Conservation (phyloP, 352 stramenopile species). For the Blastocystis sp. region DNA sequence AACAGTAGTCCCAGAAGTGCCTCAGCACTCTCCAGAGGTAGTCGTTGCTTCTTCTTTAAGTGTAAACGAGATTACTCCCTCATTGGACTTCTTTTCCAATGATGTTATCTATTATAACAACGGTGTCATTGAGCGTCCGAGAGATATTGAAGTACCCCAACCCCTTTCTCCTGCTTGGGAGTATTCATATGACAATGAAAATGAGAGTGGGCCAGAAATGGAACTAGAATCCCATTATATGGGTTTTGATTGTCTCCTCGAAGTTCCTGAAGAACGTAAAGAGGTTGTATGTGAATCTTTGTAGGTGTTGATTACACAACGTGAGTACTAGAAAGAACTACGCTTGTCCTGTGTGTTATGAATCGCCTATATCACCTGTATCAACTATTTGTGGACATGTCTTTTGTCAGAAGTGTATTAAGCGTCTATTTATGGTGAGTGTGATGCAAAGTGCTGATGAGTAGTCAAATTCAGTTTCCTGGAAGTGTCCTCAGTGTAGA, state of each 20-base stretch:
- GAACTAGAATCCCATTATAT: neutral
- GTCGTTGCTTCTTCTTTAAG: neutral
- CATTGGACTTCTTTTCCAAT: conserved; percentile 49
- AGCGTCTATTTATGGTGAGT: conserved; percentile 40
- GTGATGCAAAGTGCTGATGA: neutral
- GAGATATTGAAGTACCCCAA: neutral
- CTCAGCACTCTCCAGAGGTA: neutral
- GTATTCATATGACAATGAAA: neutral
- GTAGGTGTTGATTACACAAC: neutral
- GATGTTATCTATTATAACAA: conserved; percentile 53
- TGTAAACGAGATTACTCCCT: neutral
- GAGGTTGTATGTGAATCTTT: neutral
- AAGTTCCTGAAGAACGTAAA: neutral
- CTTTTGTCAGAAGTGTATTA: conserved; percentile 56
- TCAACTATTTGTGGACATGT: conserved; percentile 59
- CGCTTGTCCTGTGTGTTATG: conserved; percentile 32
- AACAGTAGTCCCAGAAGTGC: conserved; percentile 15
- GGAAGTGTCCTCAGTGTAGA: conserved; percentile 57
- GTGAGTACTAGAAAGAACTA: conserved; percentile 40
- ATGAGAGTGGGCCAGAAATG: neutral
- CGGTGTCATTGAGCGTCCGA: neutral
- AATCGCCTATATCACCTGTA: conserved; percentile 18
- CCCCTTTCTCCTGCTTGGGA: neutral
- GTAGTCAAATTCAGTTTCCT: neutral
- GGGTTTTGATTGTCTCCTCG: neutral